Evolutionary conservation across 2,329 filamentous ascomycete species (phyloP).

Genomic region (Cercospora sp.): DNA sequence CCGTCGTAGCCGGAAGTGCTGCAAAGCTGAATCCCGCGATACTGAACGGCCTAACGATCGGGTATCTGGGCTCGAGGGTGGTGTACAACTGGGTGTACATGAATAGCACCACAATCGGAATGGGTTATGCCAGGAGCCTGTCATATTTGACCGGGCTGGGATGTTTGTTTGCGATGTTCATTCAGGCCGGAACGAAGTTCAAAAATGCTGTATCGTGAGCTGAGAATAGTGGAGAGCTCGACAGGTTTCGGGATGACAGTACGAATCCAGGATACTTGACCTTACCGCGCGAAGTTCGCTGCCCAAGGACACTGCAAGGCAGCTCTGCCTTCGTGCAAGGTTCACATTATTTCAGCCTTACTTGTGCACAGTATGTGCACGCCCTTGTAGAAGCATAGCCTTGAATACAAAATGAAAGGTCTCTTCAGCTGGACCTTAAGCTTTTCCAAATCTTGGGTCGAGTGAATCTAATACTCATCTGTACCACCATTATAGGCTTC

Average conservation of each 20-base stretch:
- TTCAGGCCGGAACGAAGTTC: slow-evolving; percentile 33
- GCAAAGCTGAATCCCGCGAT: slow-evolving; percentile 35
- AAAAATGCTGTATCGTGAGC: slow-evolving; percentile 3
- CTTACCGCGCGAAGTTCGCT: neutral
- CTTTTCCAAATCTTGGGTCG: slow-evolving; percentile 6
- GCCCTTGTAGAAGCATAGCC: neutral
- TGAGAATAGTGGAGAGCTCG: neutral
- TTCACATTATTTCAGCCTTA: neutral
- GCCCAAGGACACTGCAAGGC: neutral
- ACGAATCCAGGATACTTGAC: neutral
- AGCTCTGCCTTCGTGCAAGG: neutral
- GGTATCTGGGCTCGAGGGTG: slow-evolving; percentile 33
- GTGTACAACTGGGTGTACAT: slow-evolving; percentile 37
- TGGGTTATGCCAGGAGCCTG: slow-evolving; percentile 25
- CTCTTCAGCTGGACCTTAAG: neutral
- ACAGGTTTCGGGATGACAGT: neutral
- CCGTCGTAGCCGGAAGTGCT: slow-evolving; percentile 43
- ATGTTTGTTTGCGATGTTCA: slow-evolving; percentile 30
- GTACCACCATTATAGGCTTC: neutral
- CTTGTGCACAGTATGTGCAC: neutral
- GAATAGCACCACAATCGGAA: slow-evolving; percentile 26
- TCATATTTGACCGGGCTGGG: slow-evolving; percentile 31
- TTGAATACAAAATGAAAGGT: neutral
- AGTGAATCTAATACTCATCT: slow-evolving; percentile 1
- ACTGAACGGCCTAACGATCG: slow-evolving; percentile 34